Evolutionary conservation across 306 rosid species (phyloP).

Genomic region (Lathyrus oleraceus): DNA sequence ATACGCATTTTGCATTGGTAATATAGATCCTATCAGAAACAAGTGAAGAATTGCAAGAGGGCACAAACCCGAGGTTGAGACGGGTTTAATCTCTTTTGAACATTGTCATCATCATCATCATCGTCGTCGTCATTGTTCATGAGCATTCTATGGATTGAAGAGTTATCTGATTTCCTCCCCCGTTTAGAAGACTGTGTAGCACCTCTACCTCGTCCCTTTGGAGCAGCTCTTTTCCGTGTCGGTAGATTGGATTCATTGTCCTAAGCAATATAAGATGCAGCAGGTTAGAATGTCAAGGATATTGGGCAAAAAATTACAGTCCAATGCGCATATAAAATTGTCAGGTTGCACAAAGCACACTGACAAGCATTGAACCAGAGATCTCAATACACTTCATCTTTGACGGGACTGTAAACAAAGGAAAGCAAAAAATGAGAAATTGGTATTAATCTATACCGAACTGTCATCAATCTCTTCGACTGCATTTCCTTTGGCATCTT

Average conservation of each 20-base stretch:
- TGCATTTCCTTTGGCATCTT: conserved; percentile 50
- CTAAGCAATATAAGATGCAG: conserved; percentile 43
- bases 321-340: conserved; percentile 24
- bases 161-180: conserved; percentile 66
- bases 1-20: conserved; percentile 10
- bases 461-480: conserved; percentile 66
- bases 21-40: conserved; percentile 27
- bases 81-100: conserved; percentile 59
- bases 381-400: conserved; percentile 23
- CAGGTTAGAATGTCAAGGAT: conserved; percentile 26
- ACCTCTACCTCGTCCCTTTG: conserved; percentile 90
- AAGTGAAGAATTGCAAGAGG: conserved; percentile 30
- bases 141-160: conserved; percentile 65
- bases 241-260: conserved; percentile 64
- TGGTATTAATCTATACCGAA: conserved; percentile 62
- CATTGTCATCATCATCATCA: conserved; percentile 54
- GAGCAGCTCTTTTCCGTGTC: conserved; percentile 77
- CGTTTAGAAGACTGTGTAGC: conserved; percentile 73
- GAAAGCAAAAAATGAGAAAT: conserved; percentile 9
- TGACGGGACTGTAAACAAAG: conserved; percentile 14
- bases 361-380: conserved; percentile 24
- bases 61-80: conserved; percentile 77
- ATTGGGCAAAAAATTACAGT: conserved; percentile 20
- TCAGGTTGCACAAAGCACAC: conserved; percentile 21
- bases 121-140: conserved; percentile 66